A percentile compares a stretch with the other conserved stretches of the same genome.
These are phyloP conservation scores for Turnera subulata DNA, from an alignment of 345 rosid genomes.

Conservation along the genomic window DNA sequence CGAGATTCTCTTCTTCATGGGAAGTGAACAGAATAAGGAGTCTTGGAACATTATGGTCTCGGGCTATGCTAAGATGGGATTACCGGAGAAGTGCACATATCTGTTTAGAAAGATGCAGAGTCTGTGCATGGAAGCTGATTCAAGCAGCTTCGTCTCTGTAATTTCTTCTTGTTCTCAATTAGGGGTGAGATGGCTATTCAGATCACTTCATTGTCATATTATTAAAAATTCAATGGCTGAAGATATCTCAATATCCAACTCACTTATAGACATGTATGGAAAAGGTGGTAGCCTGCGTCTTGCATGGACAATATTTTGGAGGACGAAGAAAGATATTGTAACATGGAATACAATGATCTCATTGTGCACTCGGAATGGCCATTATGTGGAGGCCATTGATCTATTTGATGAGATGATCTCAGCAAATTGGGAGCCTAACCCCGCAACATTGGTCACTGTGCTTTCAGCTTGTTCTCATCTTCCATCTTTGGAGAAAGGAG, in stretches of 20 bases:
- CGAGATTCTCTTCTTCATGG: constrained; percentile 40
- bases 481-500: constrained; percentile 50
- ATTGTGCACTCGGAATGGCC: constrained; percentile 34
- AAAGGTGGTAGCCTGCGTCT: constrained; percentile 38
- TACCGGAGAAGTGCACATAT: constrained; percentile 36
- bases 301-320: constrained; percentile 43
- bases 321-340: constrained; percentile 31
- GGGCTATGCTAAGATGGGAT: constrained; percentile 44
- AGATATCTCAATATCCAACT: constrained; percentile 38
- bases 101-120: constrained; percentile 46
- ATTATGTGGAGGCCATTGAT: constrained; percentile 38
- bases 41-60: constrained; percentile 52
- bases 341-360: constrained; percentile 67
- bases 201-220: constrained; percentile 51
- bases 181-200: constrained; percentile 35
- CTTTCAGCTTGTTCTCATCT: constrained; percentile 64
- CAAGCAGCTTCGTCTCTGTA: constrained; percentile 43
- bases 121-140: constrained; percentile 37
- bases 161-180: constrained; percentile 49
- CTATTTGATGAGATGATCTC: constrained; percentile 55
- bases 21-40: constrained; percentile 25
- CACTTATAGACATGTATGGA: constrained; percentile 63
- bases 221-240: constrained; percentile 32
- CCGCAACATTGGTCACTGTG: constrained; percentile 46
- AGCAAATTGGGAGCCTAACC: constrained; percentile 39